Evolutionary conservation across 805 yeast species (phyloP).

Genomic region (Ogataea wickerhamii): DNA sequence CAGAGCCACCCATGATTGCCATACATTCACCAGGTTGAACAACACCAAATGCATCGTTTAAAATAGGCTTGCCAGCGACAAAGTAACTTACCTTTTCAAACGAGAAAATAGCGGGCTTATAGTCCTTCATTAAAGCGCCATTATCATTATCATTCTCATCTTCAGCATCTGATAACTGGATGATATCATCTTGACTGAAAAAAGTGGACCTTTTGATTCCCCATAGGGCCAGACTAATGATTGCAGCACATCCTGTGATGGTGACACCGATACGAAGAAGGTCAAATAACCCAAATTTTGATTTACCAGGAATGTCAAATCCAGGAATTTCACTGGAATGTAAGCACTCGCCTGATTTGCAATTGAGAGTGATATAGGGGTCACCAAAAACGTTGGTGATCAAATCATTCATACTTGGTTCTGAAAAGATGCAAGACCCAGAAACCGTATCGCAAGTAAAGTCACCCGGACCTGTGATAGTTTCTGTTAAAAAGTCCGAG

Average conservation of each 20-base stretch:
- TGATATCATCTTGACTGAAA: slow-evolving; percentile 37
- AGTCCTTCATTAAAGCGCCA: slow-evolving; percentile 41
- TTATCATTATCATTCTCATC: slow-evolving; percentile 40
- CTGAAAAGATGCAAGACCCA: slow-evolving; percentile 74
- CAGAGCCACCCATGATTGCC: slow-evolving; percentile 98
- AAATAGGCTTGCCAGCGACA: slow-evolving; percentile 50
- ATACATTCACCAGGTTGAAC: slow-evolving; percentile 85
- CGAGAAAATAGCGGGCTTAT: slow-evolving; percentile 66
- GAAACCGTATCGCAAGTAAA: slow-evolving; percentile 70
- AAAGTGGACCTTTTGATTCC: slow-evolving; percentile 60
- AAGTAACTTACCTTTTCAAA: slow-evolving; percentile 70
- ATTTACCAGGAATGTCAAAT: slow-evolving; percentile 61
- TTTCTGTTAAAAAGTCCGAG: slow-evolving; percentile 85
- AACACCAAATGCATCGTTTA: slow-evolving; percentile 65
- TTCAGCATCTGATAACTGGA: slow-evolving; percentile 25
- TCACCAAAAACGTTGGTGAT: slow-evolving; percentile 94
- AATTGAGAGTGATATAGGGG: slow-evolving; percentile 74
- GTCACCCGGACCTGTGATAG: slow-evolving; percentile 91
- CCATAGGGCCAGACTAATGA: slow-evolving; percentile 40
- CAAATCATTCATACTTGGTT: slow-evolving; percentile 93
- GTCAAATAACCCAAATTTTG: slow-evolving; percentile 42
- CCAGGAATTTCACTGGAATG: slow-evolving; percentile 95
- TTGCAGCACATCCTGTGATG: slow-evolving; percentile 40
- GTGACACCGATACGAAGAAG: slow-evolving; percentile 44
- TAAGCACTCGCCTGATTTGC: slow-evolving; percentile 86